Evolutionary conservation across 225 moss, liverwort and hornwort genomes (phyloP), one percentile per base, ranked within the genome.

Genomic region (Physcomitrellopsis africana): DNA sequence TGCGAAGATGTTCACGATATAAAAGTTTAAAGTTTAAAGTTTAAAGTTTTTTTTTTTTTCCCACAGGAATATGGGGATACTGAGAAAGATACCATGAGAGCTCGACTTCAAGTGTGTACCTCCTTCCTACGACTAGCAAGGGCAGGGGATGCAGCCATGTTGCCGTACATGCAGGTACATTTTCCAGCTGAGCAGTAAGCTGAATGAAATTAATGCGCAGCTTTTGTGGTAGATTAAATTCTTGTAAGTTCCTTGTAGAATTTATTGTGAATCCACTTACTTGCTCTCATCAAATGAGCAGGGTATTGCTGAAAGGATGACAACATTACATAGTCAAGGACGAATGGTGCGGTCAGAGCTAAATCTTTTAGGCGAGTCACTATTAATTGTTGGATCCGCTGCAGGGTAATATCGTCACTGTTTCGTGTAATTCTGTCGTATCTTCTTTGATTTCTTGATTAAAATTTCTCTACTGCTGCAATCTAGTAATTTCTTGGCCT

Each of bases 41-140:
- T n/a, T n/a, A n/a, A n/a, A n/a, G n/a, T n/a, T n/a, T n/a, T 29
- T 29, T 29, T 29, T 29, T 24, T 24, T 37, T 37, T 7, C 4
- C 32, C 32, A 26, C 82, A 85, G 51, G 74, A 81, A 37, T 89
- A 87, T 78, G 77, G 80, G 44, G 80, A 87, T 20, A 49, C 64
- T 69, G 88, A 85, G 45, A 87, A 80, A 77, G 94, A 92, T 17
- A 87, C 74, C 47, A 90, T 91, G 48, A 85, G 97, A 69, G 88
- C 93, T 48, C 90, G 97, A 56, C 87, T 99, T 75, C 97, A 94
- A 83, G 94, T 99, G 37, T 99, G 97, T 77, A 94, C 97, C 27
- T 94, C 97, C 46, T 94, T 99, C 62, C 78, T 99, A 19, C 89
- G 94, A 78, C 74, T 99, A 53, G 90, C 93, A 29, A 94, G 90